phyloP scores from a whole-genome alignment of 176 grass and related monocot genomes.

The Oryza officinalis region DNA sequence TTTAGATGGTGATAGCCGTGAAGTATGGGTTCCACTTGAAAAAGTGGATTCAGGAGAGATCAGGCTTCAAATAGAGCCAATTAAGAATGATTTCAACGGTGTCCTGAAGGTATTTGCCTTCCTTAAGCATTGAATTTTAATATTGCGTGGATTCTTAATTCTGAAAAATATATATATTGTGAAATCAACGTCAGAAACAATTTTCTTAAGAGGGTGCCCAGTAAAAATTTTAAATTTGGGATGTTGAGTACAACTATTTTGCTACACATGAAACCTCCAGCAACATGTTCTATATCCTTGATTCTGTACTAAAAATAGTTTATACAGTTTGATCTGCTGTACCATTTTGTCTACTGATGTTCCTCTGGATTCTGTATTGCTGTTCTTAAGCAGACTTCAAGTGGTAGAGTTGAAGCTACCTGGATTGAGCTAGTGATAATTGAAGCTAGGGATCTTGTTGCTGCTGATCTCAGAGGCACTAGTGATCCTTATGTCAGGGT shows the following conservation, averaged over 20 bases:
- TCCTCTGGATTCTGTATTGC: not conserved
- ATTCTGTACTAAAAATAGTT: not conserved
- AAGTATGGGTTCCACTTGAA: conserved; percentile 94
- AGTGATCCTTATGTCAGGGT: conserved; percentile 95
- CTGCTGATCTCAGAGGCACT: conserved; percentile 95
- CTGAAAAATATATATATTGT: too few species aligned
- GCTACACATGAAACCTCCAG: not conserved
- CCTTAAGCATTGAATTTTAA: not conserved
- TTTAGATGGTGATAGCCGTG: conserved; percentile 57
- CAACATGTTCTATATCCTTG: not conserved
- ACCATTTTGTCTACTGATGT: conserved; percentile 14
- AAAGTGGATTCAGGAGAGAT: conserved; percentile 80
- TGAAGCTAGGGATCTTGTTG: conserved; percentile 89
- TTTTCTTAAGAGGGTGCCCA: not conserved
- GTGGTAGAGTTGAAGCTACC: conserved; percentile 47
- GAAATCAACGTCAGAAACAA: not conserved
- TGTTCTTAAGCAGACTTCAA: conserved; percentile 51
- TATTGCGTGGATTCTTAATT: not conserved
- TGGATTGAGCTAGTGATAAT: conserved; percentile 84
- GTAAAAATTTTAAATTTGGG: not conserved
- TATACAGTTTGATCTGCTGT: not conserved
- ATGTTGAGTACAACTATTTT: conserved; percentile 13
- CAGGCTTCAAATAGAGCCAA: conserved; percentile 67
- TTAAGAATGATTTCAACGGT: conserved; percentile 54
- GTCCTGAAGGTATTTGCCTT: conserved; percentile 39